Conservation (phyloP, 805 yeast species). For the Yamadazyma sp. region DNA sequence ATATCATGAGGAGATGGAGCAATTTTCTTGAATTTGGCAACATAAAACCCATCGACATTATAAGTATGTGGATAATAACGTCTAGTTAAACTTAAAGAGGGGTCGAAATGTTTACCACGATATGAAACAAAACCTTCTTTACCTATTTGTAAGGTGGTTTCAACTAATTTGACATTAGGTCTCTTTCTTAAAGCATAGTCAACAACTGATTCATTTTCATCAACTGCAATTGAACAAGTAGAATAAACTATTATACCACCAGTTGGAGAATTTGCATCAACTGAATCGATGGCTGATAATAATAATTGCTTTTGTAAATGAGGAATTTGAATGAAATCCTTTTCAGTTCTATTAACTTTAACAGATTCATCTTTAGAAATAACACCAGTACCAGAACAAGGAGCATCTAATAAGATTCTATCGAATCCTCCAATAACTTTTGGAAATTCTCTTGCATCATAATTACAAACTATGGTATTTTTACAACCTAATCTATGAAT, state of each 20-base stretch:
- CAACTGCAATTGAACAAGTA: slow-evolving; percentile 97
- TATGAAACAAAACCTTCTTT: slow-evolving; percentile 91
- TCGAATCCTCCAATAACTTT: slow-evolving; percentile 98
- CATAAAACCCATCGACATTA: slow-evolving; percentile 97
- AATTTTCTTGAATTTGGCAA: slow-evolving; percentile 91
- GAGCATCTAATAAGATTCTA: slow-evolving; percentile 92
- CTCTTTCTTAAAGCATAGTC: slow-evolving; percentile 95
- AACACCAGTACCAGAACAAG: slow-evolving; percentile 99
- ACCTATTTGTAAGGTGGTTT: slow-evolving; percentile 89
- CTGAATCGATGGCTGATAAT: slow-evolving; percentile 94
- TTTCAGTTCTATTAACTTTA: slow-evolving; percentile 88
- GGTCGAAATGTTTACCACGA: slow-evolving; percentile 88
- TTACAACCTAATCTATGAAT: slow-evolving; percentile 96
- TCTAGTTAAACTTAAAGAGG: slow-evolving; percentile 75
- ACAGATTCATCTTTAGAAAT: slow-evolving; percentile 96
- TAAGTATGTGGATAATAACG: slow-evolving; percentile 98
- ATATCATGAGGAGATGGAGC: slow-evolving; percentile 84
- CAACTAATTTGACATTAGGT: slow-evolving; percentile 93
- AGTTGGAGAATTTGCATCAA: slow-evolving; percentile 85
- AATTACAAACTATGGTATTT: slow-evolving; percentile 93
- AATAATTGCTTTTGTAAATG: slow-evolving; percentile 93
- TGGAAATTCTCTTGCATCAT: slow-evolving; percentile 98
- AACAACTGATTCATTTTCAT: slow-evolving; percentile 98
- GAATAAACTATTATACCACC: slow-evolving; percentile 96
- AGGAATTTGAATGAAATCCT: slow-evolving; percentile 95